Conservation (phyloP, 1,284 basidiomycete genomes). For the Austroboletus sp. region DNA sequence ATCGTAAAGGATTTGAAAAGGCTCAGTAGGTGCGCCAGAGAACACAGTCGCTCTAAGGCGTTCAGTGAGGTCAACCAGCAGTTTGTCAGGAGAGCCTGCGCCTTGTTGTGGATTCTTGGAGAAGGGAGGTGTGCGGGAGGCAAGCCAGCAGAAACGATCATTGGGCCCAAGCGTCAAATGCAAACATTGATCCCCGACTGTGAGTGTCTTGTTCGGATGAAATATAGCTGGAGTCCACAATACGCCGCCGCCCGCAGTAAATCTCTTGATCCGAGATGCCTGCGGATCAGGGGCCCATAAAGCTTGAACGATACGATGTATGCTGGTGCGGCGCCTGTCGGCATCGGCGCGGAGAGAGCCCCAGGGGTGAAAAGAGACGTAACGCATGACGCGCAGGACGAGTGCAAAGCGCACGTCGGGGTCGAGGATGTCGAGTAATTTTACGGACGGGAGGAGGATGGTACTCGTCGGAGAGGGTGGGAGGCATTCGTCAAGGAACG, state of each 20-base stretch:
- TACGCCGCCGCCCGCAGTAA: constrained; percentile 53
- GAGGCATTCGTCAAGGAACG: constrained; percentile 31
- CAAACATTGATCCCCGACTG: constrained; percentile 16
- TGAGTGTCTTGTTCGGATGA: constrained; percentile 21
- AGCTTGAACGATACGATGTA: constrained; percentile 42
- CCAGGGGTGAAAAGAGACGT: constrained; percentile 67
- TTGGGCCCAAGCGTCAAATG: constrained; percentile 15
- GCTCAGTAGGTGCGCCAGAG: constrained; percentile 6
- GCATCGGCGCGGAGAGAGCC: constrained; percentile 58
- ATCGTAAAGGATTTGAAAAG: constrained; percentile 50
- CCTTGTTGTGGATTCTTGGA: constrained; percentile 26
- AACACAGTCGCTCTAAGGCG: constrained; percentile 18
- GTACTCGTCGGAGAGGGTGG: constrained; percentile 48
- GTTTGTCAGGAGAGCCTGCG: constrained; percentile 13
- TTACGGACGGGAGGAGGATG: constrained; percentile 38
- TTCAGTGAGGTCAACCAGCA: constrained; percentile 36
- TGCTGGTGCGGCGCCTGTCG: constrained; percentile 40
- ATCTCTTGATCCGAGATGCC: constrained; percentile 15
- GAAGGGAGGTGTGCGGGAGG: constrained; percentile 27
- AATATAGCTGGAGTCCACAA: constrained; percentile 52
- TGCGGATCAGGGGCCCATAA: constrained; percentile 39
- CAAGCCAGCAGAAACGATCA: constrained; percentile 28
- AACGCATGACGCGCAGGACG: constrained; percentile 58
- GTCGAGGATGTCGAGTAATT: constrained; percentile 34
- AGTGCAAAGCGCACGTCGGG: constrained; percentile 40